Percentiles rank a stretch among this genome's conserved stretches.
phyloP scores from a whole-genome alignment of 768 basidiomycete genomes.

The Hypholoma fasciculare region DNA sequence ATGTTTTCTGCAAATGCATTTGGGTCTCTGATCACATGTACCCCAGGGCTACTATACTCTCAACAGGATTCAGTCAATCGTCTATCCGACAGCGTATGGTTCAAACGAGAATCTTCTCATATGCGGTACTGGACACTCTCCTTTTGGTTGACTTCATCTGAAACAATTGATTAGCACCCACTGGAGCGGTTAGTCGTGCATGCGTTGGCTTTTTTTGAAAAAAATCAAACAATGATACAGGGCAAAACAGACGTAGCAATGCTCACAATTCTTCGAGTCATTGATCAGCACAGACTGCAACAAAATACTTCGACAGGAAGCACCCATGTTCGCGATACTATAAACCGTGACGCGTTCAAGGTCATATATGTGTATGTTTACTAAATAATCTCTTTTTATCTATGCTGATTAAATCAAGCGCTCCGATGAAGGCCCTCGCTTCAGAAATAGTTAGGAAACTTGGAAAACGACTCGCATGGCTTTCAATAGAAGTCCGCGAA shows the following conservation, averaged over 20 bases:
- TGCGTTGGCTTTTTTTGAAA: neutral
- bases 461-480: constrained; percentile 86
- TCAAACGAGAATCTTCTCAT: constrained; percentile 96
- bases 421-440: constrained; percentile 98
- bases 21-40: neutral
- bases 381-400: neutral
- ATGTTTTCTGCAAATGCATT: neutral
- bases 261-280: constrained; percentile 86
- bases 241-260: constrained; percentile 99
- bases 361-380: constrained; percentile 88
- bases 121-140: constrained; percentile 54
- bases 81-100: constrained; percentile 90
- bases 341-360: constrained; percentile 80
- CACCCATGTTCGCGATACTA: constrained; percentile 43
- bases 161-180: constrained; percentile 66
- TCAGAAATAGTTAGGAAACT: constrained; percentile 94
- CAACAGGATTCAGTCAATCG: constrained; percentile 94
- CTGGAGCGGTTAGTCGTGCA: constrained; percentile 81
- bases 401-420: constrained; percentile 43
- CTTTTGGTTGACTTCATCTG: neutral
- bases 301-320: constrained; percentile 16
- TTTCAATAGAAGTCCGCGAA: constrained; percentile 84
- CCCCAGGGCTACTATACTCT: constrained; percentile 78
- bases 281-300: constrained; percentile 60
- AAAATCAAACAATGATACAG: constrained; percentile 37